Evolutionary conservation across 2,329 filamentous ascomycete genomes (phyloP).

Genomic region (Aspergillus jensenii): DNA sequence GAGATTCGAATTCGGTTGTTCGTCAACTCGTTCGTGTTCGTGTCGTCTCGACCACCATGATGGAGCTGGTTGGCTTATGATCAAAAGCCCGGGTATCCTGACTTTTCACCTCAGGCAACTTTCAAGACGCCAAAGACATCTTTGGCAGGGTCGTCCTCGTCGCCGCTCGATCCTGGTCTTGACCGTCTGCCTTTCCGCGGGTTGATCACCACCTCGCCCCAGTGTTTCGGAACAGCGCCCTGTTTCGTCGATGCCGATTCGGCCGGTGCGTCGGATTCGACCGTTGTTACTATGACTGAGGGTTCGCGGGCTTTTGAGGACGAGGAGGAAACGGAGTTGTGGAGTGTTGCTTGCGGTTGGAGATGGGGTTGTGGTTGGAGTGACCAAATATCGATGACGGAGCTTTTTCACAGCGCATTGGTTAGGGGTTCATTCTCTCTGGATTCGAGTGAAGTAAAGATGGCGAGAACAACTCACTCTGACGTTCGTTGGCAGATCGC

Average conservation of each 20-base stretch:
- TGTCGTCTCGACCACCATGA: conserved; percentile 7
- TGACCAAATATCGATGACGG: conserved; percentile 47
- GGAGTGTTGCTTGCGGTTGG: conserved; percentile 38
- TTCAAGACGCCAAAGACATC: conserved; percentile 44
- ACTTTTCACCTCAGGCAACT: conserved; percentile 24
- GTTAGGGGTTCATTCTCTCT: not conserved
- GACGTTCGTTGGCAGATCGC: conserved; percentile 48
- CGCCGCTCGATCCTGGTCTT: conserved; percentile 24
- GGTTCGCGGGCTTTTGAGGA: conserved; percentile 25
- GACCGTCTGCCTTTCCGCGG: conserved; percentile 34
- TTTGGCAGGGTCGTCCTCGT: conserved; percentile 21
- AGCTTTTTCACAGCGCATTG: conserved; percentile 24
- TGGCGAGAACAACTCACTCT: conserved; percentile 35
- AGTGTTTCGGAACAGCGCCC: conserved; percentile 40
- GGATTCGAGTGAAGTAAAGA: not conserved
- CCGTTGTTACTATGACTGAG: conserved; percentile 19
- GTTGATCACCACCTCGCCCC: conserved; percentile 46
- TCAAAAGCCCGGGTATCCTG: too few relatives aligned
- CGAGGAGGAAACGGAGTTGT: conserved; percentile 27
- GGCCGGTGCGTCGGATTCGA: conserved; percentile 15
- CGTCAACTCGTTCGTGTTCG: conserved; percentile 1
- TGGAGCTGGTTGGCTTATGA: not conserved
- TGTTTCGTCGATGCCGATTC: conserved; percentile 14
- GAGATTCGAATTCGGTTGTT: not conserved
- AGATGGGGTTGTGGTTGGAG: conserved; percentile 44